Evolutionary conservation across 2,329 filamentous ascomycete species (phyloP), one percentile per base, ranked within the genome.

Genomic region (Aureobasidium sp.): DNA sequence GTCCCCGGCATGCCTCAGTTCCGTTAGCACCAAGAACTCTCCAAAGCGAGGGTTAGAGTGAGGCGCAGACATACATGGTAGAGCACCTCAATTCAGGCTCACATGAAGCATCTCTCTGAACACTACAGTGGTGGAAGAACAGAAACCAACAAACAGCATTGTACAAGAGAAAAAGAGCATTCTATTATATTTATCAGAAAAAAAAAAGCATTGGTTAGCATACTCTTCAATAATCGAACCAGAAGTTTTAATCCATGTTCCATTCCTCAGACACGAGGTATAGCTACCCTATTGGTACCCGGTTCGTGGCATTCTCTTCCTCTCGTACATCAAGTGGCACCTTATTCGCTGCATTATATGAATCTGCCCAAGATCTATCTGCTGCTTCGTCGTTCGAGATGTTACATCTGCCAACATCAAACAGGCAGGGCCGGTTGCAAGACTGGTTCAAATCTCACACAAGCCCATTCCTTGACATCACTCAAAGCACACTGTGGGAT

Each of bases 1-100:
- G 64, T 64, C 3, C 64, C 64, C 4, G 56, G 61, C 12, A 60
- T 61, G 62, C 62, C 62, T 24, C 61, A 45, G 35, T 62, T 56
- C 52, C 52, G 52, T 31, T 62, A 62, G 42, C 17, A 19, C 9
- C 24, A 27, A 17, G 52, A 33, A 24, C 22, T 22, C 11, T 8
- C 9, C 6, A 7, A 9, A 39, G 49, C 19, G 11, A 44, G 42
- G 3, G 2, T 19, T 7, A 24, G 11, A 29, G 5, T 4, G 17
- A 47, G 8, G 7, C 24, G 12, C 22, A 27, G 24, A 47, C 2
- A 3, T 4, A 22, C 24, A 9, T 29, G 24, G 44, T 29, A 47
- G 24, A 47, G 44, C 24, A 17, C 2, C 19, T 7, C 15, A 11
- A 12, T 2, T 40, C 14, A 9, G 24, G 14, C 42, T 24, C 11